These are phyloP conservation scores for Trichophyton simii DNA, from an alignment of 2,329 filamentous ascomycete genomes.

Conservation along the genomic window DNA sequence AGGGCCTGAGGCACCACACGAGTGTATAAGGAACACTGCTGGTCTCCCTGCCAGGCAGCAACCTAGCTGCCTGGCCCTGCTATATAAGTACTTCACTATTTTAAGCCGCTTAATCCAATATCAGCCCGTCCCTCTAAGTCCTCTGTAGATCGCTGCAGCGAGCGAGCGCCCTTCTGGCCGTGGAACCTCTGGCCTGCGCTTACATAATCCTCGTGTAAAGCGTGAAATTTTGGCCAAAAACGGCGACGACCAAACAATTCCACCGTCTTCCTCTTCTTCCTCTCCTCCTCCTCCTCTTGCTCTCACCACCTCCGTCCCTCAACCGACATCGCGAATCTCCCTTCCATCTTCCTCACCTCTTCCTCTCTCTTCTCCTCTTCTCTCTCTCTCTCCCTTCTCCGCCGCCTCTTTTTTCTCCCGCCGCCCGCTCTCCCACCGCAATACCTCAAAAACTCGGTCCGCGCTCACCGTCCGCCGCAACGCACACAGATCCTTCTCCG, in stretches of 20 bases:
- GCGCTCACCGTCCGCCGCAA: conserved; percentile 15
- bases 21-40: too few species aligned
- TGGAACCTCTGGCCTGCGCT: not conserved
- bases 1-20: too few species aligned
- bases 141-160: too few species aligned
- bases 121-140: too few species aligned
- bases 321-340: conserved; percentile 12
- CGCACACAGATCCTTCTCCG: conserved; percentile 17
- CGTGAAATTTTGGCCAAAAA: not conserved
- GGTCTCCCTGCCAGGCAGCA: too few species aligned
- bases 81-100: too few species aligned
- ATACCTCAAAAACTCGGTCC: conserved; percentile 9
- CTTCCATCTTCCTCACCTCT: conserved; percentile 13
- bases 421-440: conserved; percentile 6
- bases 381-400: conserved; percentile 16
- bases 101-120: too few species aligned
- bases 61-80: too few species aligned
- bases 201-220: not conserved
- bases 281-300: not conserved
- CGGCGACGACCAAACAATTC: not conserved
- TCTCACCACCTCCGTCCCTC: not conserved
- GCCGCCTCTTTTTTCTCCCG: conserved; percentile 5
- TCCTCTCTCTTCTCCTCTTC: conserved; percentile 13
- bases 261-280: not conserved
- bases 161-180: not conserved